Conservation (phyloP, 371 early-diverging fungal genomes). For the Mucor plumbeus region DNA sequence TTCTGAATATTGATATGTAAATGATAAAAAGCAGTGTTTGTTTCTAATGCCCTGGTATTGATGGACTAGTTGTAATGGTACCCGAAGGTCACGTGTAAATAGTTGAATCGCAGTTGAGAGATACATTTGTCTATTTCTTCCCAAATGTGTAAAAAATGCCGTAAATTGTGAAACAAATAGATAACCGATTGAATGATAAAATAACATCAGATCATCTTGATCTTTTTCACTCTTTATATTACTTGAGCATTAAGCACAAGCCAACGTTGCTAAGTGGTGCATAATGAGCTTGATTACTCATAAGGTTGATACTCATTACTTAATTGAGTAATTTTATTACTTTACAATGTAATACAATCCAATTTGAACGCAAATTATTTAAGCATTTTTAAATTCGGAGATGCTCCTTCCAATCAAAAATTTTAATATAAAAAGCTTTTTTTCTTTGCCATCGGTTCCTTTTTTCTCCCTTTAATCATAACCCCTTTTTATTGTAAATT, state of each 20-base stretch:
- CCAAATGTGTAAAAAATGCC: background rate
- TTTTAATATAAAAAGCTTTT: background rate
- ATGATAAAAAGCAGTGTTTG: background rate
- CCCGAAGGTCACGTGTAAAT: background rate
- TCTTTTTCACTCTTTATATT: background rate
- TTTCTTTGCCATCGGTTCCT: background rate
- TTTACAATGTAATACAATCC: background rate
- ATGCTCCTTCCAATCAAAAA: background rate
- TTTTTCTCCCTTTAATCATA: background rate
- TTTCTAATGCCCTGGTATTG: background rate
- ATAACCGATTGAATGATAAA: background rate
- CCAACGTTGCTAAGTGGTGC: slow-evolving; percentile 10
- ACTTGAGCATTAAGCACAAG: background rate
- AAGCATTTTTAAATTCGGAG: background rate
- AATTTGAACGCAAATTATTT: background rate
- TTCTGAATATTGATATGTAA: background rate
- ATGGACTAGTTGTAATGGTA: background rate
- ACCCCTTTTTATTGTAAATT: background rate
- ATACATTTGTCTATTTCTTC: background rate
- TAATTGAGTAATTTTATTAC: background rate
- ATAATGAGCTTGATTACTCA: slow-evolving; percentile 14
- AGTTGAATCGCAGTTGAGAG: too few relatives aligned
- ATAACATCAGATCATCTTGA: background rate
- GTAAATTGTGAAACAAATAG: slow-evolving; percentile 1
- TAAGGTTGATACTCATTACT: slow-evolving; percentile 16